Evolutionary conservation across 441 rosid genomes (phyloP).

Genomic region (Aquilaria agallochum): DNA sequence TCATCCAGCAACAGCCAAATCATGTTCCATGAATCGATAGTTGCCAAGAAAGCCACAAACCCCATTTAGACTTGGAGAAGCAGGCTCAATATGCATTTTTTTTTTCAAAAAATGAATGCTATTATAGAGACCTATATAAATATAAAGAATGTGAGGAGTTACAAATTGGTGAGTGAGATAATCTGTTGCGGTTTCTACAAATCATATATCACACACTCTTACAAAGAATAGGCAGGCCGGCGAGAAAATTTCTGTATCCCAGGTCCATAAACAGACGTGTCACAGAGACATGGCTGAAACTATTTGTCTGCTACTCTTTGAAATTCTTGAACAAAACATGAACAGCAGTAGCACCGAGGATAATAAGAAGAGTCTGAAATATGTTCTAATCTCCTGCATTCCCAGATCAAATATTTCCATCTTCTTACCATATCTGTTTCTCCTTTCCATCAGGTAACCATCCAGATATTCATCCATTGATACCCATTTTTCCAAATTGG

Average conservation of each 20-base stretch:
- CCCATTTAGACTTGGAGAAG: no score
- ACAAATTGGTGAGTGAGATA: no score
- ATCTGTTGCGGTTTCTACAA: slow-evolving; percentile 12
- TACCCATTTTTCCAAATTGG: slow-evolving; percentile 55
- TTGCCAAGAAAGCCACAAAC: no score
- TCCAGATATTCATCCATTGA: slow-evolving; percentile 95
- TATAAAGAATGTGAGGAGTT: no score
- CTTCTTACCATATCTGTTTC: slow-evolving; percentile 83
- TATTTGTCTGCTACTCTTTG: slow-evolving; percentile 64
- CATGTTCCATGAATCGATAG: no score
- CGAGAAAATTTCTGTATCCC: background rate
- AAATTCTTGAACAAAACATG: slow-evolving; percentile 96
- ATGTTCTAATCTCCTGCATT: slow-evolving; percentile 95
- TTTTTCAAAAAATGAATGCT: no score
- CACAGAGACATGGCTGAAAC: slow-evolving; percentile 39
- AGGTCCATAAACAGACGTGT: background rate
- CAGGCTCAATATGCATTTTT: no score
- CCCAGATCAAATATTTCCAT: slow-evolving; percentile 90
- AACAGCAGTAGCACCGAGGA: slow-evolving; percentile 81
- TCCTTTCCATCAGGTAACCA: slow-evolving; percentile 87
- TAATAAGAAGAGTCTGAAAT: slow-evolving; percentile 91
- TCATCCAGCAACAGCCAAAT: no score
- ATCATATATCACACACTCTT: slow-evolving; percentile 5
- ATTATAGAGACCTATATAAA: no score
- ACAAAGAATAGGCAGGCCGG: slow-evolving; percentile 11